Evolutionary conservation across 2,329 filamentous ascomycete genomes (phyloP).

Genomic region (Rutstroemia sp.): DNA sequence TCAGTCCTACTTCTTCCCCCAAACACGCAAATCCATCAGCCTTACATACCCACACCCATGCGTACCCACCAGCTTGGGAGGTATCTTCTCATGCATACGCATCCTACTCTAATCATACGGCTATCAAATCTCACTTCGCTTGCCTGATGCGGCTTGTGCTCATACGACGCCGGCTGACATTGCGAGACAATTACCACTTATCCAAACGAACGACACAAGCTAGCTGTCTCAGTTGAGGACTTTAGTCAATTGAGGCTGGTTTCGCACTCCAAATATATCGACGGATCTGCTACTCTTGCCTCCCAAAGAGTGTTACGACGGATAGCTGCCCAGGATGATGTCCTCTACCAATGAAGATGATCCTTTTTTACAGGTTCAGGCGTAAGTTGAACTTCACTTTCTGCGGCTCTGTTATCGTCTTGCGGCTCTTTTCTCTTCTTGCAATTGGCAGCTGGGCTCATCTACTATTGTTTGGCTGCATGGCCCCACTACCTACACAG

Average conservation of each 20-base stretch:
- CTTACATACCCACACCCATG: not conserved
- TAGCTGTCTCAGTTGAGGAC: not conserved
- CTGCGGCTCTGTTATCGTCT: not conserved
- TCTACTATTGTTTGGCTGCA: too few relatives aligned
- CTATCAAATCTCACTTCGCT: not conserved
- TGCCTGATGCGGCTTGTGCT: not conserved
- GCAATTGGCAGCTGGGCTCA: not conserved
- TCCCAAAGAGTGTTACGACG: too few relatives aligned
- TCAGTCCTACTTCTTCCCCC: too few relatives aligned
- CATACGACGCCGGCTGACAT: not conserved
- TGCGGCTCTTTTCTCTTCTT: not conserved
- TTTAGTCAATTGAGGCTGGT: too few relatives aligned
- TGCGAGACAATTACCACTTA: too few relatives aligned
- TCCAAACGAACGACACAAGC: not conserved
- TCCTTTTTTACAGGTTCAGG: slow-evolving; percentile 65
- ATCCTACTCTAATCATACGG: not conserved
- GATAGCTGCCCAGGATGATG: slow-evolving; percentile 44
- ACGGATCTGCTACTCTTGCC: too few relatives aligned
- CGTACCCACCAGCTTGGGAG: not conserved
- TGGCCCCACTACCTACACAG: too few relatives aligned
- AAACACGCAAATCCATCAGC: not conserved
- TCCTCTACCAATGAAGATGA: slow-evolving; percentile 61
- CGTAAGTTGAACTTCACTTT: slow-evolving; percentile 38
- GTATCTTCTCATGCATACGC: not conserved
- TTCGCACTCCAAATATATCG: too few relatives aligned